phyloP scores from a whole-genome alignment of 2,329 filamentous ascomycete species.

The Leptographium procerum region DNA sequence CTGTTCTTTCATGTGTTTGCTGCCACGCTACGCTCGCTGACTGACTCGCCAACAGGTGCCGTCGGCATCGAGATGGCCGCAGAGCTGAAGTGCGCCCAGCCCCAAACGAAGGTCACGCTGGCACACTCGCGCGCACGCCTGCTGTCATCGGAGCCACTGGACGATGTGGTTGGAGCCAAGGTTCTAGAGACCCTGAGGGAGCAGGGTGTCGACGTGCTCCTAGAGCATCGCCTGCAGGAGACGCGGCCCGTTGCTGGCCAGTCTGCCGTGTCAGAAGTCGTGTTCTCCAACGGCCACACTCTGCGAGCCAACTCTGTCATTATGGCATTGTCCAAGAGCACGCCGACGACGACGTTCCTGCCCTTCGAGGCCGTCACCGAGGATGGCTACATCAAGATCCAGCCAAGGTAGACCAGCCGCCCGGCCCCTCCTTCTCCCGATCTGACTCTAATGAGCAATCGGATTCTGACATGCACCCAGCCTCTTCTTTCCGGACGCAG shows the following conservation, averaged over 20 bases:
- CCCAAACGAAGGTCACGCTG: constrained; percentile 55
- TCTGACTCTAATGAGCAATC: too few species aligned
- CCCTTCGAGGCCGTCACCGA: constrained; percentile 46
- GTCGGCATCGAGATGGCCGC: constrained; percentile 46
- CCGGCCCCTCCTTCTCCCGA: background rate
- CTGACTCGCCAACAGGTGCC: background rate
- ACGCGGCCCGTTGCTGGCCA: constrained; percentile 32
- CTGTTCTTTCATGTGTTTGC: background rate
- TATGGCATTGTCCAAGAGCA: constrained; percentile 54
- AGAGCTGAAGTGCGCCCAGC: constrained; percentile 59
- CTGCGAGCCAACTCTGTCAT: constrained; percentile 55
- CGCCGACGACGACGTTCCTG: constrained; percentile 52
- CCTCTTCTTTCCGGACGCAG: constrained; percentile 39
- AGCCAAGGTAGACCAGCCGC: constrained; percentile 29
- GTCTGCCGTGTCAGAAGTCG: constrained; percentile 32
- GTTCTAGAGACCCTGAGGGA: constrained; percentile 47
- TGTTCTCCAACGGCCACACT: constrained; percentile 47
- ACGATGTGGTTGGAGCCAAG: constrained; percentile 55
- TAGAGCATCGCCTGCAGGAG: constrained; percentile 45
- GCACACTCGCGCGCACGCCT: constrained; percentile 62
- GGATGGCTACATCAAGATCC: constrained; percentile 55
- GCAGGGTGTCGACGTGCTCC: constrained; percentile 51
- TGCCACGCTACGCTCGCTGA: background rate
- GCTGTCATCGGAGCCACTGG: constrained; percentile 61
- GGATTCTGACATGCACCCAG: constrained; percentile 20